Conservation (phyloP, 352 stramenopile species). For the Phytophthora podocarpi region DNA sequence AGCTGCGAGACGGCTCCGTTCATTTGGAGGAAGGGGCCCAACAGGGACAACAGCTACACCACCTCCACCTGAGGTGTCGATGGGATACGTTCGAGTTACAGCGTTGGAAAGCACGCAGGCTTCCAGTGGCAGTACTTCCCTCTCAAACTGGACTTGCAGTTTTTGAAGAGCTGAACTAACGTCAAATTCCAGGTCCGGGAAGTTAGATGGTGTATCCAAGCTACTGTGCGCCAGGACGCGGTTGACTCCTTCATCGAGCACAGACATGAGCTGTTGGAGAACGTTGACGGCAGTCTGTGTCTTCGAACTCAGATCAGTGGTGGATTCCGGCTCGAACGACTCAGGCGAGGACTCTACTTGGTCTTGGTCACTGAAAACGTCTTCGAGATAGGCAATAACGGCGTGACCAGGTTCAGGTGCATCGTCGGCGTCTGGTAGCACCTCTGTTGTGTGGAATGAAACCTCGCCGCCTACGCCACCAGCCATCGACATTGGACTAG, state of each 20-base stretch:
- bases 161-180: constrained; percentile 4
- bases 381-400: constrained; percentile 22
- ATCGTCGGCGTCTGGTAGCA: constrained; percentile 15
- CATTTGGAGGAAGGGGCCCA: constrained; percentile 41
- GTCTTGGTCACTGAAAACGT: constrained; percentile 5
- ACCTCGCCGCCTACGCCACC: background rate
- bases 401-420: constrained; percentile 14
- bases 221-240: constrained; percentile 22
- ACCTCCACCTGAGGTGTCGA: constrained; percentile 18
- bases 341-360: background rate
- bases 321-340: no score
- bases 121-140: constrained; percentile 32
- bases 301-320: background rate
- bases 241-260: constrained; percentile 26
- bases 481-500: constrained; percentile 4
- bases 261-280: constrained; percentile 43
- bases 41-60: no score
- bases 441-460: constrained; percentile 5
- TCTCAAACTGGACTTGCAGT: constrained; percentile 14
- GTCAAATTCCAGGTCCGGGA: background rate
- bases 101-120: constrained; percentile 36
- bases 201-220: background rate
- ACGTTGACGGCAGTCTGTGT: constrained; percentile 44
- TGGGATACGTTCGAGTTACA: constrained; percentile 35
- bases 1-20: constrained; percentile 32